Evolutionary conservation across 176 grass and related monocot species (phyloP).

Genomic region (Alopecurus myosuroides): DNA sequence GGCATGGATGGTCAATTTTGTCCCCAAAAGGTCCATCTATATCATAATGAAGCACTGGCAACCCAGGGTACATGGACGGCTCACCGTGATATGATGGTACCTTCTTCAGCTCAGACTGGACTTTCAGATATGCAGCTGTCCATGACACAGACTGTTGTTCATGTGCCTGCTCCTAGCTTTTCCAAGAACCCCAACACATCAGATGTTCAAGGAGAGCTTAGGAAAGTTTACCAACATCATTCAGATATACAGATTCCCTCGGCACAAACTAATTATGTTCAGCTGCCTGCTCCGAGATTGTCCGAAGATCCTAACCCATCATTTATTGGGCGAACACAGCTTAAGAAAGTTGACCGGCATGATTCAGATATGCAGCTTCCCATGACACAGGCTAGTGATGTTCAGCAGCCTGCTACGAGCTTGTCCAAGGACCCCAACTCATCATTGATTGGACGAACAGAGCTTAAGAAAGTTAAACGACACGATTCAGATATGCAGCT

Average conservation of each 20-base stretch:
- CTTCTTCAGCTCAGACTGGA: conserved; percentile 18
- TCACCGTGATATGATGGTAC: not conserved
- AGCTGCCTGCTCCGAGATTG: not conserved
- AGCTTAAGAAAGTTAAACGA: not conserved
- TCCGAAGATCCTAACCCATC: not conserved
- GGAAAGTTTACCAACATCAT: not conserved
- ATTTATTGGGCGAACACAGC: not conserved
- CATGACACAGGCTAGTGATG: not conserved
- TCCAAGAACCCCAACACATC: conserved; percentile 8
- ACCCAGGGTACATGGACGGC: not conserved
- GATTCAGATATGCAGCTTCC: conserved; percentile 5
- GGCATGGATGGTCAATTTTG: conserved; percentile 26
- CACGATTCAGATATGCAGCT: not conserved
- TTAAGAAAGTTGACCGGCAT: not conserved
- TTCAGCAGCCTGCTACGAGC: not conserved
- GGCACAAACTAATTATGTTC: not conserved
- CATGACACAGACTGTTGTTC: conserved; percentile 19
- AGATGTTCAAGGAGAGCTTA: conserved; percentile 21
- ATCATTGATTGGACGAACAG: not conserved
- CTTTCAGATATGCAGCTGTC: conserved; percentile 11
- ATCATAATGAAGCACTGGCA: conserved; percentile 14
- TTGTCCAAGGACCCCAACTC: not conserved
- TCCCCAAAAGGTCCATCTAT: not conserved
- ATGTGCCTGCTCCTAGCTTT: not conserved
- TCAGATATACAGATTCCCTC: not conserved